Conservation (phyloP, 768 basidiomycete species). For the Tricholoma matsutake region DNA sequence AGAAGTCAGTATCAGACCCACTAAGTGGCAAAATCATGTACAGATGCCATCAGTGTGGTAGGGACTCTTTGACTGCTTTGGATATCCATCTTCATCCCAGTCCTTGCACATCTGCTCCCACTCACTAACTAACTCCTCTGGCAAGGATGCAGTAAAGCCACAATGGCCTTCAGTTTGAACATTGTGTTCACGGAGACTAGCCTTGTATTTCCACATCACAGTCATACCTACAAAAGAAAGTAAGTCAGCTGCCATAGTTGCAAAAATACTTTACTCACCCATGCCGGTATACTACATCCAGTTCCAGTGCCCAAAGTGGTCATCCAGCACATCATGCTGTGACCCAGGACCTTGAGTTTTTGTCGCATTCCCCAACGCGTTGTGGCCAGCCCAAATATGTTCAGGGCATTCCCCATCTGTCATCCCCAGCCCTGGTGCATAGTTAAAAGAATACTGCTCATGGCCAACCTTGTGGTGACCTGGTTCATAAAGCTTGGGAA, state of each 20-base stretch:
- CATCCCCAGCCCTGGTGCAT: not conserved
- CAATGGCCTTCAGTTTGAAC: not conserved
- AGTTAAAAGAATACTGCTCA: not conserved
- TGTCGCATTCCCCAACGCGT: too few relatives aligned
- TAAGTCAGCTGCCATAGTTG: too few relatives aligned
- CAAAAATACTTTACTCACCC: too few relatives aligned
- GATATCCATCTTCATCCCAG: not conserved
- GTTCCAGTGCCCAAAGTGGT: not conserved
- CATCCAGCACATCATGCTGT: conserved; percentile 9
- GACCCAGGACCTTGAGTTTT: too few relatives aligned
- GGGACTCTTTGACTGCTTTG: not conserved
- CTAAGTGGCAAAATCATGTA: too few relatives aligned
- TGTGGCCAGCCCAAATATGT: too few relatives aligned
- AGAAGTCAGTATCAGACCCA: too few relatives aligned
- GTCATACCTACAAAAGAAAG: not conserved
- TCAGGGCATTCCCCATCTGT: too few relatives aligned
- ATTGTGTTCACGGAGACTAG: not conserved
- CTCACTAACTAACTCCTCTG: not conserved
- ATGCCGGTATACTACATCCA: not conserved
- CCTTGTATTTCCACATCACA: not conserved
- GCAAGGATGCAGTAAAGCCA: not conserved
- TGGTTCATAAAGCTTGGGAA: not conserved
- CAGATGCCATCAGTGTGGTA: too few relatives aligned
- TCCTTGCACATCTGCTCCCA: not conserved
- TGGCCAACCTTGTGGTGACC: not conserved